Conservation (phyloP, 352 stramenopile genomes). For the Globisporangium nagaii region DNA sequence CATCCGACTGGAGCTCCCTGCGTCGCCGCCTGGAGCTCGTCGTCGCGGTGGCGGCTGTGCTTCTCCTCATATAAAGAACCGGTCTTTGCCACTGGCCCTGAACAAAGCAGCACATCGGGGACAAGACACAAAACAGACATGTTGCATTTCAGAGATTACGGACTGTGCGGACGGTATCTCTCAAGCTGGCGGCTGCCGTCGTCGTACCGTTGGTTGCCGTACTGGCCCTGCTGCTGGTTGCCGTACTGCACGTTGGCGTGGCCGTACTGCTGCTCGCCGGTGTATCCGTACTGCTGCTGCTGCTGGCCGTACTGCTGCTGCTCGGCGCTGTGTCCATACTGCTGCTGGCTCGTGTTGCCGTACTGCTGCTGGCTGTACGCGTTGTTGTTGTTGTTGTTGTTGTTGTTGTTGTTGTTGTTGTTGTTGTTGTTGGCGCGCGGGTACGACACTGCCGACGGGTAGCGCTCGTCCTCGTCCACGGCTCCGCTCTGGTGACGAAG, state of each 20-base stretch:
- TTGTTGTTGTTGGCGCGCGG: not conserved
- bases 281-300: conserved; percentile 21
- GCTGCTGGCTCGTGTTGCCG: conserved; percentile 12
- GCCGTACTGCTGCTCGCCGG: conserved; percentile 1
- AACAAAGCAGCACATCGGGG: not conserved
- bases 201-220: conserved; percentile 6
- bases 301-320: conserved; percentile 15
- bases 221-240: conserved; percentile 3
- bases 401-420: conserved; percentile 4
- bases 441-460: not conserved
- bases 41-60: no score
- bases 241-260: not conserved
- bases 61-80: conserved; percentile 3
- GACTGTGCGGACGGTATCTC: not conserved
- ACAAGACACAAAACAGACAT: not conserved
- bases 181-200: not conserved
- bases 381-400: not conserved
- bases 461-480: conserved; percentile 15
- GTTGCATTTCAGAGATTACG: not conserved
- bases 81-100: conserved; percentile 1
- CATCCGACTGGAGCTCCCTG: not conserved
- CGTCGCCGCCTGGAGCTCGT: not conserved
- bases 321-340: conserved; percentile 10
- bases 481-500: conserved; percentile 32
- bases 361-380: conserved; percentile 23